Base-by-base conservation (phyloP, 352 stramenopile species). In the Globisporangium middletonii region DNA sequence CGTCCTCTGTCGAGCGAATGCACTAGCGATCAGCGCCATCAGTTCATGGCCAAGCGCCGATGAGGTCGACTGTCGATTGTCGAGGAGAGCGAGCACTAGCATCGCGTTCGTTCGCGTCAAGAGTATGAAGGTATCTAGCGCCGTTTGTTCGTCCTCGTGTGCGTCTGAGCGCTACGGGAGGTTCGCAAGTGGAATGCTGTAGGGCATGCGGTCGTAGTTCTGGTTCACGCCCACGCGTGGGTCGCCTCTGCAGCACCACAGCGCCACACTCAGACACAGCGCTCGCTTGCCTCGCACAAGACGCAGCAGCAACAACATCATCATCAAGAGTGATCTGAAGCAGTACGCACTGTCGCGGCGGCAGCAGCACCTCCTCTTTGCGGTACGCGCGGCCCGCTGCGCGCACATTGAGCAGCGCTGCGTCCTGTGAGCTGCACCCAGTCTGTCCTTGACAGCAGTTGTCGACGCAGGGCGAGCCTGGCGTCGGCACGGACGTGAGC, bases 161-260 rank as follows among this genome's bases (percentile, higher is more conserved):
- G 7, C 12, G 33, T 1, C 1, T 9, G 33, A 38, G 57, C 4
- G 13, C 45, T 55, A 86, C 16, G 77, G 77, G 4, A 88, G 45
- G 56, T 89, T 86, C n/a, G 53, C 55, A 0, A 91, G 62, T 41
- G 78, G 81, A 50, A 91, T 81, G 59, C 70, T 88, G 71, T 88
- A 91, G 11, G 81, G 78, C 76, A 88, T 91, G 41, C 76, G 73
- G 52, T 89, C 77, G 63, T 91, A 89, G 53, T 76, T 64, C 59
- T 91, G 81, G 61, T 89, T 89, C 12, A 88, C 81, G 18, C 81
- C 79, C 44, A 91, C 59, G 3, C 80, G 77, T 8, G 75, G 76
- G 52, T 91, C 80, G 16, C 80, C 78, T 48, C 75, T 90, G 57
- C 12, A 65, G 4, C 33, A 44, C 19, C 13, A 53, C 52, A 52